Conservation (phyloP, 768 basidiomycete genomes). For the Cystofilobasidium ferigula region DNA sequence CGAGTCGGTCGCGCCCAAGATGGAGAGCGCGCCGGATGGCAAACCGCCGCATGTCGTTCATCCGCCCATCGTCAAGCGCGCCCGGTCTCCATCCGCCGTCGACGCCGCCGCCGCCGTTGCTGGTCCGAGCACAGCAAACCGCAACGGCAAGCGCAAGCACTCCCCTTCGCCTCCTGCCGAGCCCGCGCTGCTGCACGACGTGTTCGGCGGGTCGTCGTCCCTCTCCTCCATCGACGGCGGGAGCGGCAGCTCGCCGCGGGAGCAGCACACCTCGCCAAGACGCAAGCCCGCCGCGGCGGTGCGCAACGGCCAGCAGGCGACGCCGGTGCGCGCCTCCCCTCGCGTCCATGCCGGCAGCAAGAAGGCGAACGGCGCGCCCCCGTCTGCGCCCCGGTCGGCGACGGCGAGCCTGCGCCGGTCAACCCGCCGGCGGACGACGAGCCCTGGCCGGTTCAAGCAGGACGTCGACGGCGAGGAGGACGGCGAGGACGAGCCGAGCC, state of each 20-base stretch:
- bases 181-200: neutral
- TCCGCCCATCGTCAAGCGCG: neutral
- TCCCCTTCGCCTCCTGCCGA: neutral
- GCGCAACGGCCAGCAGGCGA: neutral
- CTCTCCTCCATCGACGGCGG: neutral
- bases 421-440: constrained; percentile 2
- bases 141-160: neutral
- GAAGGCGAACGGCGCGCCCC: no score
- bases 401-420: neutral
- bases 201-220: neutral
- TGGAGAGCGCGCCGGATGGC: neutral
- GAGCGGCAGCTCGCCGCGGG: neutral
- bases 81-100: neutral
- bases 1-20: neutral
- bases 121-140: neutral
- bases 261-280: neutral
- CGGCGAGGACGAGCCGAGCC: neutral
- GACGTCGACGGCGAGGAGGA: neutral
- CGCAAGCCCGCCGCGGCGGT: neutral
- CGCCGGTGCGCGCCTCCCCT: no score
- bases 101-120: no score
- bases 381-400: no score
- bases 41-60: neutral
- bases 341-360: no score
- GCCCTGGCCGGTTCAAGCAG: neutral